phyloP scores from a whole-genome alignment of 768 basidiomycete genomes.

The Polyporus arcularius region DNA sequence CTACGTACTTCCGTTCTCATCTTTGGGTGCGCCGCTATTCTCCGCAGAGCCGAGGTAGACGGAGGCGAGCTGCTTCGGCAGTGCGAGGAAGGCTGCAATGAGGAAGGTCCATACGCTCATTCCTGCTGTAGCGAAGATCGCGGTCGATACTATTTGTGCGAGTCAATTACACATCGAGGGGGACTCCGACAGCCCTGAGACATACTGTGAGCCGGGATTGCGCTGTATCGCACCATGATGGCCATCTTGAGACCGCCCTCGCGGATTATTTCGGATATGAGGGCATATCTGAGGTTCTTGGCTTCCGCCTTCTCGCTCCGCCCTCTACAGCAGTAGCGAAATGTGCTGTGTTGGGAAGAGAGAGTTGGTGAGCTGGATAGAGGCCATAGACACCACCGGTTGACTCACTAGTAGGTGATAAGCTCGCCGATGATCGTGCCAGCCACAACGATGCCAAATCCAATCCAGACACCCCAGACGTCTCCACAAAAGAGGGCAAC shows the following conservation, averaged over 20 bases:
- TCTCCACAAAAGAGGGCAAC: slow-evolving; percentile 84
- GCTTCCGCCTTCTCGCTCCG: slow-evolving; percentile 67
- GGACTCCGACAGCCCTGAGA: slow-evolving; percentile 27
- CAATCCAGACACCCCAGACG: slow-evolving; percentile 86
- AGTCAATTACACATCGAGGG: not conserved
- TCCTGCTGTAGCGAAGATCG: slow-evolving; percentile 84
- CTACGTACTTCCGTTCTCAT: not conserved
- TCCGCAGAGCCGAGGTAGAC: slow-evolving; percentile 74
- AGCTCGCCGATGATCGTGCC: slow-evolving; percentile 85
- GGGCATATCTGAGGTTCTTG: slow-evolving; percentile 46
- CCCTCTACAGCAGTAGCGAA: slow-evolving; percentile 73
- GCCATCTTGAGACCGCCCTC: slow-evolving; percentile 87
- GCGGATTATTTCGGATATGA: slow-evolving; percentile 61
- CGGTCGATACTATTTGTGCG: slow-evolving; percentile 65
- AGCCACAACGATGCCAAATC: slow-evolving; percentile 82
- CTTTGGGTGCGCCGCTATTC: not conserved
- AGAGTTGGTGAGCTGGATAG: not conserved
- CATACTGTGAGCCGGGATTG: slow-evolving; percentile 84
- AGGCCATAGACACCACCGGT: not conserved
- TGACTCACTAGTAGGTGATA: slow-evolving; percentile 76
- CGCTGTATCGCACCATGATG: slow-evolving; percentile 71
- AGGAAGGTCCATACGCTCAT: slow-evolving; percentile 77
- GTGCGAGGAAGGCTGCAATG: slow-evolving; percentile 72
- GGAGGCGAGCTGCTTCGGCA: slow-evolving; percentile 88
- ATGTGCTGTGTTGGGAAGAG: slow-evolving; percentile 61